phyloP scores from a whole-genome alignment of 73 alveolate genomes.

The Uronychia setigera region DNA sequence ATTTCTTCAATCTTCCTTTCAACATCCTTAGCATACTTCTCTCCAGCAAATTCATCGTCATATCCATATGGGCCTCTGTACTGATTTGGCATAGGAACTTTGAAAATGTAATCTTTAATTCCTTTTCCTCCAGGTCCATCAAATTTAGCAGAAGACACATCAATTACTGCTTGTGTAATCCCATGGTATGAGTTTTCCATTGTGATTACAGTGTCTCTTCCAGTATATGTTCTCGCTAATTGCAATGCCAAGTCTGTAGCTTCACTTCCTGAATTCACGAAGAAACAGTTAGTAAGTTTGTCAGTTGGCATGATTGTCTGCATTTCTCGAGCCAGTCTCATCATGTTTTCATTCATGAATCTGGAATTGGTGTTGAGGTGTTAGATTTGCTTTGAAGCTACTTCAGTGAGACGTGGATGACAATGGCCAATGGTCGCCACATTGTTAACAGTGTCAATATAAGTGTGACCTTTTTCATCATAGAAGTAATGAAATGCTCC shows the following conservation, averaged over 20 bases:
- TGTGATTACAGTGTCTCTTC: conserved; percentile 4
- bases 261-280: conserved; percentile 39
- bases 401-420: neutral
- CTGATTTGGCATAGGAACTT: conserved; percentile 33
- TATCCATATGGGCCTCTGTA: conserved; percentile 25
- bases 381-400: neutral
- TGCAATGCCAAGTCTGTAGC: conserved; percentile 51
- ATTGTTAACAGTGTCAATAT: conserved; percentile 13
- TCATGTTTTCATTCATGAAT: conserved; percentile 6
- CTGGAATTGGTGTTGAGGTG: conserved; percentile 1
- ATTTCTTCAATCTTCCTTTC: neutral
- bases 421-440: neutral
- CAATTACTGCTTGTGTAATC: conserved; percentile 29
- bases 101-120: conserved; percentile 13
- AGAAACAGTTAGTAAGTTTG: conserved; percentile 1
- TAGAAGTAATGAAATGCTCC: conserved; percentile 1
- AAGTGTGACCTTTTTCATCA: conserved; percentile 13
- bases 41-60: conserved; percentile 32
- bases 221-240: conserved; percentile 28
- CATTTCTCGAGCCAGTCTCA: neutral
- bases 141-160: conserved; percentile 23
- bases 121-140: conserved; percentile 49
- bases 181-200: conserved; percentile 50
- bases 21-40: conserved; percentile 18
- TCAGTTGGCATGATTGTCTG: neutral